Evolutionary conservation across 108 stramenopile species (phyloP).

Genomic region (Cyclotella cryptica): DNA sequence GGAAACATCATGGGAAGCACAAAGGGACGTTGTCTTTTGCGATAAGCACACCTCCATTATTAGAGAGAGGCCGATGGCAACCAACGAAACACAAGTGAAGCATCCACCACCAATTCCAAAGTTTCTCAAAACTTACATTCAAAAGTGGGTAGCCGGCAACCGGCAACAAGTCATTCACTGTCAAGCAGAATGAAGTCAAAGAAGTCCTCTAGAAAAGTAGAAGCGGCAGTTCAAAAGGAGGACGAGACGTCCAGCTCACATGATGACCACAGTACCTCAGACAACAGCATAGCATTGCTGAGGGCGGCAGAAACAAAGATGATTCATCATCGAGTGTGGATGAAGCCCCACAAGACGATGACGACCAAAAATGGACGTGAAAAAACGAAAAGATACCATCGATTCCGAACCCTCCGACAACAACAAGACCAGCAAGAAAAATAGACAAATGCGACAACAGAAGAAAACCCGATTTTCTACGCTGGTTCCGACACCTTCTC

Average conservation of each 20-base stretch:
- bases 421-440: neutral
- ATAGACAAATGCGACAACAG: neutral
- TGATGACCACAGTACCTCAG: neutral
- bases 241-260: neutral
- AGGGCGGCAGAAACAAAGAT: neutral
- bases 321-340: neutral
- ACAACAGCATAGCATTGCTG: neutral
- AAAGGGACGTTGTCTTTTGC: too few relatives aligned
- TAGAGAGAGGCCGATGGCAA: too few relatives aligned
- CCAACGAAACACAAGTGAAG: too few relatives aligned
- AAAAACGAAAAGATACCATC: constrained; percentile 10
- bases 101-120: neutral
- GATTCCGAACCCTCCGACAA: too few relatives aligned
- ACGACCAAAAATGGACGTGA: neutral
- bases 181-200: neutral
- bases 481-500: constrained; percentile 71
- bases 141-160: too few relatives aligned
- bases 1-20: too few relatives aligned
- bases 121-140: neutral
- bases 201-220: neutral
- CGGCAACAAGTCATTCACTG: too few relatives aligned
- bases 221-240: neutral
- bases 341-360: too few relatives aligned
- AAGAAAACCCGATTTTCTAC: constrained; percentile 55
- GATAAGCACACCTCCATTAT: too few relatives aligned